These are phyloP conservation scores for Microdochium trichocladiopsis DNA, from an alignment of 2,329 filamentous ascomycete genomes.

Conservation along the genomic window DNA sequence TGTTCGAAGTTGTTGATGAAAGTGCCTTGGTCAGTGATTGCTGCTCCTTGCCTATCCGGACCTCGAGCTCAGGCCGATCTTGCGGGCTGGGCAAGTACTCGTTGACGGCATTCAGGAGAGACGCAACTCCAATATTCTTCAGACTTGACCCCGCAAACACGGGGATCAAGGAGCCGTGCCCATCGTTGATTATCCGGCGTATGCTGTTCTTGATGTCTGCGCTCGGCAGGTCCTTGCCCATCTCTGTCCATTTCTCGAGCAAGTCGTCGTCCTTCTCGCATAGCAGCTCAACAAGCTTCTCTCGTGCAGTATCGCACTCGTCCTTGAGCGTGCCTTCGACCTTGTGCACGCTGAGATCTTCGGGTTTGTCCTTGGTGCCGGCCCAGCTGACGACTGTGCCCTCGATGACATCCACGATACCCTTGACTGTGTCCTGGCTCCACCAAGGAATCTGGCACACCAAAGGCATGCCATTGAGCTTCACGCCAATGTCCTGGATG, in stretches of 20 bases:
- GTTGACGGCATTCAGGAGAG: conserved; percentile 79
- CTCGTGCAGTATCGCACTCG: conserved; percentile 70
- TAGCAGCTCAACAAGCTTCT: conserved; percentile 72
- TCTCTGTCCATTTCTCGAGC: conserved; percentile 76
- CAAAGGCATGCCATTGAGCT: conserved; percentile 77
- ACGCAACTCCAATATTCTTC: conserved; percentile 88
- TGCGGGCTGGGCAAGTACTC: conserved; percentile 80
- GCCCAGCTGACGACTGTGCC: conserved; percentile 68
- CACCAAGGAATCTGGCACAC: conserved; percentile 97
- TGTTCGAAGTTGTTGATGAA: conserved; percentile 17
- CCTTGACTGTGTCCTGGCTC: conserved; percentile 71
- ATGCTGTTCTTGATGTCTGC: conserved; percentile 66
- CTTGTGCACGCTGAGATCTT: conserved; percentile 40
- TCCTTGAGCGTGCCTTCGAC: conserved; percentile 43
- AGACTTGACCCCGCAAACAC: conserved; percentile 91
- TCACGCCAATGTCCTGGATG: conserved; percentile 74
- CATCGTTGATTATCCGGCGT: conserved; percentile 60
- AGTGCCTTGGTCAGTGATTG: conserved; percentile 36
- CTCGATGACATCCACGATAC: conserved; percentile 77
- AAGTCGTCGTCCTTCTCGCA: conserved; percentile 85
- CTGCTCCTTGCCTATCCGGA: conserved; percentile 57
- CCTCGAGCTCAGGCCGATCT: conserved; percentile 72
- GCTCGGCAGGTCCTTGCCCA: conserved; percentile 65
- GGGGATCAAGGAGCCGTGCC: conserved; percentile 69
- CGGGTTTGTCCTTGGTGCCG: conserved; percentile 28